Conservation (phyloP, 73 alveolate species). For the Paramecium tetraurelia region DNA sequence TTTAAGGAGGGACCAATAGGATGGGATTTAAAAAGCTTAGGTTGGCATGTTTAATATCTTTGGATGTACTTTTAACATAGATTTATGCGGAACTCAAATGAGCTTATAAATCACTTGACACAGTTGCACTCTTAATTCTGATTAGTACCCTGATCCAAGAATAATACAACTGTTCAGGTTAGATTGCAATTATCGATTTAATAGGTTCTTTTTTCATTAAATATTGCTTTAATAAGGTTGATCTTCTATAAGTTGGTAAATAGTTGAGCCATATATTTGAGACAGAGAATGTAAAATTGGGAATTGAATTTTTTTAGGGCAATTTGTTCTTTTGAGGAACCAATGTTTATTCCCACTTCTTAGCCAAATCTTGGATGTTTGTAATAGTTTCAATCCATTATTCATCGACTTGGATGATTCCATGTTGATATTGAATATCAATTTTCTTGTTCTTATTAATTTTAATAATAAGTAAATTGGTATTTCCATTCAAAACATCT, state of each 20-base stretch:
- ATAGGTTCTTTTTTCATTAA: neutral
- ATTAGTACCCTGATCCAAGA: slow-evolving; percentile 12
- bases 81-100: neutral
- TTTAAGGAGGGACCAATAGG: neutral
- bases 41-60: neutral
- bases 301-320: neutral
- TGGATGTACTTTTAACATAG: neutral
- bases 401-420: neutral
- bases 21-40: slow-evolving; percentile 6
- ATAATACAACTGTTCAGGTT: neutral
- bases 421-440: neutral
- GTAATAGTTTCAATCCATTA: neutral
- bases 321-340: neutral
- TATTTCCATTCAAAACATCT: neutral
- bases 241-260: neutral
- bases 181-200: neutral
- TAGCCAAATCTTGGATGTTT: neutral
- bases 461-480: neutral
- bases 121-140: neutral
- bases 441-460: neutral
- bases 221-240: neutral
- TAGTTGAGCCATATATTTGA: neutral
- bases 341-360: neutral
- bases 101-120: neutral
- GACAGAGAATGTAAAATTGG: neutral